Evolutionary conservation across 192 early-diverging fungal genomes (phyloP).

Genomic region (Dissophora globulifera): DNA sequence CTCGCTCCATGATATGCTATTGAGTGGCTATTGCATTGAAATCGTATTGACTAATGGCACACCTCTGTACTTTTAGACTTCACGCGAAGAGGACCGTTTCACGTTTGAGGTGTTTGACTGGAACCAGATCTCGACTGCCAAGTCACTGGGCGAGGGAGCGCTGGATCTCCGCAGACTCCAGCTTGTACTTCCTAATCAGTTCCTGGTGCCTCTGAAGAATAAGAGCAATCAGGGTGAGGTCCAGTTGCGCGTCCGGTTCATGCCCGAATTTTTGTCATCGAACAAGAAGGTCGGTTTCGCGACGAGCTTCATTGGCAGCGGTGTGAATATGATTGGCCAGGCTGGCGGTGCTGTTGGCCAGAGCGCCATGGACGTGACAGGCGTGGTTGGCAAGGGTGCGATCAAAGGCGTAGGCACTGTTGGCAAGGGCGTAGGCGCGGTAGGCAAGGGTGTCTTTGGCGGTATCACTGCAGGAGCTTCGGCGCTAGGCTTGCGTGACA

Average conservation of each 20-base stretch:
- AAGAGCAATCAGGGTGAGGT: slow-evolving; percentile 55
- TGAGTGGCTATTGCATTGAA: no score
- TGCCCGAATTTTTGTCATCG: slow-evolving; percentile 52
- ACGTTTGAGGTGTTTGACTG: slow-evolving; percentile 80
- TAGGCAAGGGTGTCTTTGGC: slow-evolving; percentile 51
- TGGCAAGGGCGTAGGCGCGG: slow-evolving; percentile 32
- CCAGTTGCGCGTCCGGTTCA: slow-evolving; percentile 68
- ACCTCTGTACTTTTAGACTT: slow-evolving; percentile 18
- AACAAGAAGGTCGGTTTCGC: slow-evolving; percentile 52
- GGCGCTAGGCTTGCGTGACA: slow-evolving; percentile 22
- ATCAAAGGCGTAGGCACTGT: slow-evolving; percentile 50
- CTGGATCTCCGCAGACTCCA: slow-evolving; percentile 68
- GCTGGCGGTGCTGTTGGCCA: slow-evolving; percentile 42
- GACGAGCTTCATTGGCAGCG: slow-evolving; percentile 67
- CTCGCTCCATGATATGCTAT: no score
- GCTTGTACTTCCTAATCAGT: slow-evolving; percentile 58
- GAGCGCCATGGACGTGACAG: slow-evolving; percentile 27
- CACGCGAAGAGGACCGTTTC: slow-evolving; percentile 65
- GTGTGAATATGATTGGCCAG: slow-evolving; percentile 62
- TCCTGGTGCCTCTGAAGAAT: slow-evolving; percentile 55
- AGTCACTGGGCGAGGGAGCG: slow-evolving; percentile 62
- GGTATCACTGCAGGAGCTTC: slow-evolving; percentile 38
- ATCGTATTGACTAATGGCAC: not conserved
- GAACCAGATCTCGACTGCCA: slow-evolving; percentile 77
- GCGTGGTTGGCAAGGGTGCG: slow-evolving; percentile 32